These are phyloP conservation scores for Haematococcus sp. DNA, from an alignment of 139 green algal genomes.

Conservation along the genomic window DNA sequence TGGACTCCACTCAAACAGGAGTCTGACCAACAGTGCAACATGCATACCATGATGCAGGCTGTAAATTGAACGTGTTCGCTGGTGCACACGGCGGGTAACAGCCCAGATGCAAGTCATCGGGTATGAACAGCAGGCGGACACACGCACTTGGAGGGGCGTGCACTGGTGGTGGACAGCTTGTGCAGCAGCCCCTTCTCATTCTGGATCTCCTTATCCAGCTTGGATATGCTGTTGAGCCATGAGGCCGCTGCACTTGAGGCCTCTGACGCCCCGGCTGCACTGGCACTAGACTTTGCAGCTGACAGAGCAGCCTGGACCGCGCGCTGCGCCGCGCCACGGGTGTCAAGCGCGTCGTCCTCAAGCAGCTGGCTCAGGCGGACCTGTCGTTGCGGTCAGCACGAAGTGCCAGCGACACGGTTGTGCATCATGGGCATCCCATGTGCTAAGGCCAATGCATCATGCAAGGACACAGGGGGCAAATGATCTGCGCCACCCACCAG, in stretches of 20 bases:
- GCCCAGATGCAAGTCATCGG: too few relatives aligned
- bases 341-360: constrained; percentile 14
- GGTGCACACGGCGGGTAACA: too few relatives aligned
- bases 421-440: too few relatives aligned
- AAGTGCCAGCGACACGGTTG: background rate
- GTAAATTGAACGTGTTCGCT: too few relatives aligned
- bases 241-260: constrained; percentile 1
- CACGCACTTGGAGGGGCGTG: background rate
- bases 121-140: too few relatives aligned
- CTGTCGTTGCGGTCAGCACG: constrained; percentile 12
- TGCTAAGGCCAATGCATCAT: too few relatives aligned
- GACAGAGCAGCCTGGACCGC: constrained; percentile 23
- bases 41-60: background rate
- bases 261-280: background rate
- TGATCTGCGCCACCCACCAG: background rate
- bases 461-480: too few relatives aligned
- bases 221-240: constrained; percentile 25
- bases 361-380: constrained; percentile 14
- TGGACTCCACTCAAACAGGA: too few relatives aligned
- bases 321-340: constrained; percentile 23
- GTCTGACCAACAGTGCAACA: background rate
- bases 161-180: constrained; percentile 20
- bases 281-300: constrained; percentile 19
- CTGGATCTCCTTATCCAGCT: constrained; percentile 34
- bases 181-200: constrained; percentile 38